Percentiles rank a stretch among this genome's conserved stretches.
Evolutionary conservation across 2,329 filamentous ascomycete genomes (phyloP).

Genomic region (Fonsecaea pugnacius): DNA sequence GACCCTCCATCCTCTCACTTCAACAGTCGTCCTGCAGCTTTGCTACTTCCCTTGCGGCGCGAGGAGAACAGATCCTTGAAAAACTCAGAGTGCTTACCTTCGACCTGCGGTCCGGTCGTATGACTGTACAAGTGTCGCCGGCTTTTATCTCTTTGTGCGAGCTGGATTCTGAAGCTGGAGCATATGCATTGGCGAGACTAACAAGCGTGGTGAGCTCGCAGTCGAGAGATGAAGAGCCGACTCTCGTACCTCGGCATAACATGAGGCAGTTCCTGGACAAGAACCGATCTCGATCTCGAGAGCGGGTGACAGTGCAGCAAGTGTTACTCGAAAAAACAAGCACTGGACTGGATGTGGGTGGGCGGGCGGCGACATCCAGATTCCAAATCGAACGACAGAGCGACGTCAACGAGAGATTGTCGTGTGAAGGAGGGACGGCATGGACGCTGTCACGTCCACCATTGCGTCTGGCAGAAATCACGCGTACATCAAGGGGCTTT

Average conservation of each 20-base stretch:
- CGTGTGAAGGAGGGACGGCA: background rate
- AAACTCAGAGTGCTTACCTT: constrained; percentile 19
- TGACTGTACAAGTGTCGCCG: constrained; percentile 23
- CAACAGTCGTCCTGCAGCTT: constrained; percentile 14
- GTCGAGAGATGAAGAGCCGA: constrained; percentile 24
- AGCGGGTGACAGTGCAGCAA: constrained; percentile 22
- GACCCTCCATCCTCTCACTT: constrained; percentile 27
- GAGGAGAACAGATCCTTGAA: constrained; percentile 18
- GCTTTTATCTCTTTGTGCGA: constrained; percentile 18
- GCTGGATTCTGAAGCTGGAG: constrained; percentile 22
- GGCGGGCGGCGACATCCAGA: background rate
- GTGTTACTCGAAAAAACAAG: constrained; percentile 18
- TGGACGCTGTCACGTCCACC: constrained; percentile 31
- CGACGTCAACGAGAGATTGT: background rate
- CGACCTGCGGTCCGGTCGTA: constrained; percentile 29
- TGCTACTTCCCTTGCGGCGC: constrained; percentile 11
- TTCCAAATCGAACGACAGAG: no score
- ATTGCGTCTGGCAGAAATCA: constrained; percentile 25
- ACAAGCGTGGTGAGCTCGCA: constrained; percentile 30
- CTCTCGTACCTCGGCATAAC: constrained; percentile 23
- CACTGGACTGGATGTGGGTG: background rate
- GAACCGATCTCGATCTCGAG: background rate
- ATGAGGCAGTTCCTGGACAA: constrained; percentile 25
- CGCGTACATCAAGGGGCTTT: constrained; percentile 17
- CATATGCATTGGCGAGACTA: constrained; percentile 29